Evolutionary conservation across 768 basidiomycete species (phyloP).

Genomic region (Candolleomyces eurysporus): DNA sequence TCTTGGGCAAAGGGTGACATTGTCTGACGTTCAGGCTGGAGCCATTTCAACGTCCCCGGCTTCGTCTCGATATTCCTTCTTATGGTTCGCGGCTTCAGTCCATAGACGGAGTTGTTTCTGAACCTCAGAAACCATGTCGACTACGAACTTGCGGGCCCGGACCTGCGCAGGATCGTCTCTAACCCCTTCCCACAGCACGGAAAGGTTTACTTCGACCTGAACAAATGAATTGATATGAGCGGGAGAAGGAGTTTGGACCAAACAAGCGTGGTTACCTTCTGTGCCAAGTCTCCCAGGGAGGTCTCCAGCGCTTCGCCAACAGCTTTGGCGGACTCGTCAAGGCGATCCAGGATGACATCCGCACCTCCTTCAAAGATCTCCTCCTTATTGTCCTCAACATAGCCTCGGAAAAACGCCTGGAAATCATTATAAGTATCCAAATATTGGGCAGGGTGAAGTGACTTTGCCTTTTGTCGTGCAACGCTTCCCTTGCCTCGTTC

Average conservation of each 20-base stretch:
- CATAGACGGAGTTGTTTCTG: constrained; percentile 44
- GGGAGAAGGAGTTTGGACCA: background rate
- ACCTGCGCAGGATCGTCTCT: constrained; percentile 48
- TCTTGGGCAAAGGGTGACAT: too few species aligned
- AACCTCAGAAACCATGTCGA: constrained; percentile 36
- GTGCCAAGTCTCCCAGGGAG: constrained; percentile 47
- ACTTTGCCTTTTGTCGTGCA: constrained; percentile 53
- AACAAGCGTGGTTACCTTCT: constrained; percentile 42
- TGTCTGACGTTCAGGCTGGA: background rate
- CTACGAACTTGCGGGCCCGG: constrained; percentile 34
- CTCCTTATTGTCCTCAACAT: constrained; percentile 41
- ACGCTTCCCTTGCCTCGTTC: constrained; percentile 57
- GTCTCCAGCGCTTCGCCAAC: constrained; percentile 48
- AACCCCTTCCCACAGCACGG: constrained; percentile 58
- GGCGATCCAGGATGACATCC: constrained; percentile 45
- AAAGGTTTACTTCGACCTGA: constrained; percentile 41
- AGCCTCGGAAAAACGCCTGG: constrained; percentile 49
- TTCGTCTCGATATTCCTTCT: constrained; percentile 16
- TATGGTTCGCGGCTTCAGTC: constrained; percentile 36
- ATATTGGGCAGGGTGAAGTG: background rate
- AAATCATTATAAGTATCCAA: background rate
- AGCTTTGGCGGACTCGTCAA: constrained; percentile 45
- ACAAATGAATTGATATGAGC: background rate
- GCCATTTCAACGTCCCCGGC: constrained; percentile 4
- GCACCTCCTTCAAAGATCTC: constrained; percentile 53